These are phyloP conservation scores for Panus rudis DNA, from an alignment of 768 basidiomycete genomes.

Conservation along the genomic window DNA sequence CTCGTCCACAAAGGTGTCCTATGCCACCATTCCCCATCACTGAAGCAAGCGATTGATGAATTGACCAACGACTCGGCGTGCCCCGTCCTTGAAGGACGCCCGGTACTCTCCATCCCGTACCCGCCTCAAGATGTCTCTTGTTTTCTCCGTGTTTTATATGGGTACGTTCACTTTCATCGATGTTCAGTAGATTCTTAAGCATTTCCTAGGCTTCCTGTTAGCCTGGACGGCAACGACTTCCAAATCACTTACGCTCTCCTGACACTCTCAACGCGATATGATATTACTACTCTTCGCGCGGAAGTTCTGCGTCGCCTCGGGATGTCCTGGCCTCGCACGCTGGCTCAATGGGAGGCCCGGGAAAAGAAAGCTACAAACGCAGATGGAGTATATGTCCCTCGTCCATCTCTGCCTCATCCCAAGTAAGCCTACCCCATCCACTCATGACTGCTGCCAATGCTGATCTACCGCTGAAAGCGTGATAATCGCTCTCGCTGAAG, in stretches of 20 bases:
- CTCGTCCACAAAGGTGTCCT: conserved; percentile 63
- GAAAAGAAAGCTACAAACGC: conserved; percentile 49
- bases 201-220: conserved; percentile 5
- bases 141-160: conserved; percentile 62
- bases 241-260: conserved; percentile 48
- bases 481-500: conserved; percentile 61
- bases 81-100: conserved; percentile 46
- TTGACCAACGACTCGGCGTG: neutral
- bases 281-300: conserved; percentile 48
- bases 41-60: conserved; percentile 33
- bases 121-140: conserved; percentile 46
- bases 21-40: conserved; percentile 51
- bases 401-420: conserved; percentile 53
- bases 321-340: conserved; percentile 52
- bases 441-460: neutral
- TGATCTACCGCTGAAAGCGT: conserved; percentile 31
- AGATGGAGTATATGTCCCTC: conserved; percentile 50
- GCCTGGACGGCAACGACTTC: conserved; percentile 32
- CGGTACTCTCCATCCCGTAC: conserved; percentile 50
- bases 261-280: conserved; percentile 57
- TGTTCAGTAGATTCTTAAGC: conserved; percentile 28
- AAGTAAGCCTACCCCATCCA: conserved; percentile 38
- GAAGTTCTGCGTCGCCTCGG: conserved; percentile 50
- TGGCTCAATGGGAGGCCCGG: conserved; percentile 59
- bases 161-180: conserved; percentile 20